Evolutionary conservation across 148 eudicot genomes (phyloP), one percentile per base, ranked within the genome.

Genomic region (Rhododendron vialii): DNA sequence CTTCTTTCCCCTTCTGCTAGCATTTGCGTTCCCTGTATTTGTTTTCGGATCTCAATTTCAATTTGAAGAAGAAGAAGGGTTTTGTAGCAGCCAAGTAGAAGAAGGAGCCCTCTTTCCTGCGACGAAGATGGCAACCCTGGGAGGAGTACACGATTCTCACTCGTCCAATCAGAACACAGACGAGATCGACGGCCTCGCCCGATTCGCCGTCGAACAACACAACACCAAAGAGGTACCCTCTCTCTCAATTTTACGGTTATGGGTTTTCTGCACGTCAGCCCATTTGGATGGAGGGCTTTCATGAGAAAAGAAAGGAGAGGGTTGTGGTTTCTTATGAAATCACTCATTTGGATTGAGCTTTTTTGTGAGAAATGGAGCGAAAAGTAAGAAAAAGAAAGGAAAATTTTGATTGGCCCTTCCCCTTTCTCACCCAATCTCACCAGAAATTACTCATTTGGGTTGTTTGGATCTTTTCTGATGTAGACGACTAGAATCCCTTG

Each of bases 161-260:
- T 63, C 83, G 0, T 81, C 84, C 50, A 73, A 53, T 50, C 51
- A 77, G 36, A 78, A 76, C 50, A 36, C 65, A 73, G 71, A 28
- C 36, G 80, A 86, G 80, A 26, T 86, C 80, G 87, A 86, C 3
- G 43, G 73, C 30, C 87, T 86, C 57, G 87, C 53, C 2, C 87
- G 61, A 0, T 86, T 86, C 53, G 84, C 87, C 45, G 84, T 86
- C 45, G 80, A 86, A 38, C 79, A 86, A 50, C 87, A 86, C 12
- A 86, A 86, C 38, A 36, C 14, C 69, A 86, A 86, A 81, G 69
- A 86, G 84, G 87, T 86, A 30, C 45, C 24, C 36, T 59, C 33
- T 86, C 36, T 36, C 28, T 4, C 22, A 0, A 1, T 26, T 26
- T 61, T 71, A 9, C 33, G 1, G 24, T 78, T 75, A 35, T 0